Conservation (phyloP, 768 basidiomycete species). For the Boletus sp. region DNA sequence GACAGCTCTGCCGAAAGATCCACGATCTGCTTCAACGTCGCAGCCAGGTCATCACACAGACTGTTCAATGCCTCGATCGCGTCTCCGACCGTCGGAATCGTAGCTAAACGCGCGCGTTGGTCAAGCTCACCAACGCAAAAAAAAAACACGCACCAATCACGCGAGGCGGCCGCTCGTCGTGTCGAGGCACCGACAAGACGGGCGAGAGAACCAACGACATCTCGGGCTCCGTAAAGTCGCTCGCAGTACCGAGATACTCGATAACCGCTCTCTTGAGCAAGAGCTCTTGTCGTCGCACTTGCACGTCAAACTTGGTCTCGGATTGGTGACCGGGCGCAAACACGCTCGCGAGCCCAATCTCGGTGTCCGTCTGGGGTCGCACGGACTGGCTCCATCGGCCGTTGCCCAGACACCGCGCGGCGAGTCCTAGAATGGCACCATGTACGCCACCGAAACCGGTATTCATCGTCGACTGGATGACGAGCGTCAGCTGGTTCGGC, state of each 20-base stretch:
- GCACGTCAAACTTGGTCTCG: conserved; percentile 58
- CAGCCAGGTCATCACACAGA: conserved; percentile 59
- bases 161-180: conserved; percentile 56
- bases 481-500: neutral
- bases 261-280: conserved; percentile 61
- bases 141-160: conserved; percentile 51
- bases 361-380: conserved; percentile 63
- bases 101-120: conserved; percentile 41
- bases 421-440: conserved; percentile 69
- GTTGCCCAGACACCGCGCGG: conserved; percentile 65
- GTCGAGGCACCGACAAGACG: conserved; percentile 52
- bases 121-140: neutral
- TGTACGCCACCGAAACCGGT: conserved; percentile 88
- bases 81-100: conserved; percentile 75
- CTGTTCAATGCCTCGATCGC: conserved; percentile 64
- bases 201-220: conserved; percentile 73
- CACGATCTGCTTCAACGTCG: conserved; percentile 61
- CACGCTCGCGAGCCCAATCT: conserved; percentile 52
- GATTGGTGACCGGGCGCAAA: conserved; percentile 55
- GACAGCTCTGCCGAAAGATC: conserved; percentile 70
- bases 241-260: conserved; percentile 66
- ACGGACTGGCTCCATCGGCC: conserved; percentile 58
- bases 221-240: conserved; percentile 77
- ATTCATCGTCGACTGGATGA: conserved; percentile 50
- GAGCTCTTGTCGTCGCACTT: conserved; percentile 53